phyloP scores from a whole-genome alignment of 2,329 filamentous ascomycete genomes.

The Fusarium compactum region DNA sequence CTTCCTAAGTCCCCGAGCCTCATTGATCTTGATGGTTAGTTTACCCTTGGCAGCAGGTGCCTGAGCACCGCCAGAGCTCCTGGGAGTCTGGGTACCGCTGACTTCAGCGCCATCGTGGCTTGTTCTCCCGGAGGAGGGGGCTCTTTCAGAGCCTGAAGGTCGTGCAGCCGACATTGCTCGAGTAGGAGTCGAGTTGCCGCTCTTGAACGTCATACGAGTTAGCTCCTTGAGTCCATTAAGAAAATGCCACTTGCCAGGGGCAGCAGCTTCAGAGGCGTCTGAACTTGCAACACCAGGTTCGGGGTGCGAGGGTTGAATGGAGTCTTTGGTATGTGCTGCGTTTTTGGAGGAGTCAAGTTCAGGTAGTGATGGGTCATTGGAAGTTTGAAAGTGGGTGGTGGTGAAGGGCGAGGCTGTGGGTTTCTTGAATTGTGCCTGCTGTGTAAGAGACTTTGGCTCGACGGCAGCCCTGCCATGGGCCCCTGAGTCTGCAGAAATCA shows the following conservation, averaged over 20 bases:
- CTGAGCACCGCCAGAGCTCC: constrained; percentile 65
- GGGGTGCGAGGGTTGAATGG: constrained; percentile 47
- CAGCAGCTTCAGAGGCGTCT: constrained; percentile 54
- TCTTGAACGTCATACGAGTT: constrained; percentile 88
- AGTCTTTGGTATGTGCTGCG: constrained; percentile 38
- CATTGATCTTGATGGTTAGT: constrained; percentile 87
- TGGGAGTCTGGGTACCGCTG: constrained; percentile 66
- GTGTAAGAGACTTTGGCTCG: constrained; percentile 39
- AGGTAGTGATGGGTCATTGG: constrained; percentile 42
- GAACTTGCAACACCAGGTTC: constrained; percentile 64
- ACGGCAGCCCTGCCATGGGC: constrained; percentile 41
- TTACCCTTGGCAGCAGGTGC: constrained; percentile 84
- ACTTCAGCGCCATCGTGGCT: constrained; percentile 59
- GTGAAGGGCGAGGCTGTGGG: constrained; percentile 43
- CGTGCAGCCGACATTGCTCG: constrained; percentile 80
- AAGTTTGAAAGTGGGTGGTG: constrained; percentile 45
- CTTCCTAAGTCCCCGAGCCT: constrained; percentile 83
- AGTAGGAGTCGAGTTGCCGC: constrained; percentile 89
- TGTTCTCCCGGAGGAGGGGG: constrained; percentile 52
- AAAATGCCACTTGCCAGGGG: constrained; percentile 68
- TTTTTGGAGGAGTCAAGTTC: constrained; percentile 35
- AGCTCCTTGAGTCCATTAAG: constrained; percentile 83
- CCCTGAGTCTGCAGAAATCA: constrained; percentile 43
- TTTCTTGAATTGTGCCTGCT: constrained; percentile 39
- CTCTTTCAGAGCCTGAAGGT: constrained; percentile 62